These are phyloP conservation scores for Cyberlindnera xylosilytica DNA, from an alignment of 805 yeast species.

Conservation along the genomic window DNA sequence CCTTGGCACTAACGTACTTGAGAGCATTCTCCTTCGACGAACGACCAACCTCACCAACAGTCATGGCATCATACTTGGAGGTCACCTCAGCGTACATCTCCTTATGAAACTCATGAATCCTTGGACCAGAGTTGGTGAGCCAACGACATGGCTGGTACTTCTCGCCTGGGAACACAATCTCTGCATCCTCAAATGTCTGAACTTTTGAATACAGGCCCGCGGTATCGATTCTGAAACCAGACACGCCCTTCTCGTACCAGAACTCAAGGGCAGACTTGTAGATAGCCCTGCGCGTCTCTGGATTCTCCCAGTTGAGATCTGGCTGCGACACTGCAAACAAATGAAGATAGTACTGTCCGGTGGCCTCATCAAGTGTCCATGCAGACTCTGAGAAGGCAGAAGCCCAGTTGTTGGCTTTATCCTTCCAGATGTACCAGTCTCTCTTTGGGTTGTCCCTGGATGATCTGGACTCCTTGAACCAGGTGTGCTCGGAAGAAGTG, in stretches of 20 bases:
- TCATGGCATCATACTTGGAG: slow-evolving; percentile 47
- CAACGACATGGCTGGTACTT: slow-evolving; percentile 38
- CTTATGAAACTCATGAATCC: slow-evolving; percentile 56
- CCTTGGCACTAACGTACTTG: slow-evolving; percentile 38
- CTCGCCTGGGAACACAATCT: not conserved
- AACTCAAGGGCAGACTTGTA: slow-evolving; percentile 46
- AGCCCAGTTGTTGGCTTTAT: slow-evolving; percentile 56
- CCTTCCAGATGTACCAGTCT: slow-evolving; percentile 60
- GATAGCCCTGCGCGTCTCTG: slow-evolving; percentile 29
- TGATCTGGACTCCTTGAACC: slow-evolving; percentile 56
- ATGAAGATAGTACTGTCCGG: slow-evolving; percentile 53
- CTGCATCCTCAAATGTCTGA: slow-evolving; percentile 43
- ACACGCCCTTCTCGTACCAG: slow-evolving; percentile 56
- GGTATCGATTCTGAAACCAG: slow-evolving; percentile 58
- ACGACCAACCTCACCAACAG: slow-evolving; percentile 55
- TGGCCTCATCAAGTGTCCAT: slow-evolving; percentile 52
- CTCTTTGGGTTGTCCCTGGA: slow-evolving; percentile 51
- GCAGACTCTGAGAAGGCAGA: slow-evolving; percentile 53
- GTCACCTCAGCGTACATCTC: slow-evolving; percentile 44
- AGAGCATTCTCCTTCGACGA: slow-evolving; percentile 40
- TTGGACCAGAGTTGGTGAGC: slow-evolving; percentile 44
- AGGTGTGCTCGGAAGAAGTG: slow-evolving; percentile 50
- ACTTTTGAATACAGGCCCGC: slow-evolving; percentile 52
- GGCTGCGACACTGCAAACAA: slow-evolving; percentile 55
- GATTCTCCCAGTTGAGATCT: slow-evolving; percentile 60